Conservation (phyloP, 441 rosid genomes). For the Bocquillonia castaneifolia region DNA sequence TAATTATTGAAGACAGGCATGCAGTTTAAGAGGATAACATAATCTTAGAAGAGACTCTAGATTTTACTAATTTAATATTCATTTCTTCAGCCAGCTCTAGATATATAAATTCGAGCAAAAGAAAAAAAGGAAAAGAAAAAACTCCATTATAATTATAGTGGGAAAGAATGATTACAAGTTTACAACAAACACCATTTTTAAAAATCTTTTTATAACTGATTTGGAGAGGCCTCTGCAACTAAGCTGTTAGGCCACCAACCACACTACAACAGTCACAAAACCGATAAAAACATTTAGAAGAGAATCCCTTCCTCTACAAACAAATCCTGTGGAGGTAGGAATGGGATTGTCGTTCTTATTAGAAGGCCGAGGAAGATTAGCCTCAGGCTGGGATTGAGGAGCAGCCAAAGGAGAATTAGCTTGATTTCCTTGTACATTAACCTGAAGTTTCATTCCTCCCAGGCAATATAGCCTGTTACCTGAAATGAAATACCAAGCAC, state of each 20-base stretch:
- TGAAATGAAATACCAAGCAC: slow-evolving; percentile 48
- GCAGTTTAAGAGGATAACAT: too few relatives aligned
- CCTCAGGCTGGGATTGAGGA: slow-evolving; percentile 44
- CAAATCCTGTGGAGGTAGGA: slow-evolving; percentile 35
- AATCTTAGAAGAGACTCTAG: too few relatives aligned
- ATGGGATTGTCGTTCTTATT: slow-evolving; percentile 49
- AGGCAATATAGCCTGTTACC: slow-evolving; percentile 66
- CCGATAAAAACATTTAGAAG: slow-evolving; percentile 17
- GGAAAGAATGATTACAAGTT: too few relatives aligned
- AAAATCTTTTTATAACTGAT: too few relatives aligned
- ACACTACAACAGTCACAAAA: slow-evolving; percentile 7
- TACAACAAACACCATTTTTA: too few relatives aligned
- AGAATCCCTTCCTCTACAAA: slow-evolving; percentile 16
- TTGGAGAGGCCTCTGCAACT: neutral
- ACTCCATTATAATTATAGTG: neutral
- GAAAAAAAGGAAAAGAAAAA: neutral
- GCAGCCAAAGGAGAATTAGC: slow-evolving; percentile 44
- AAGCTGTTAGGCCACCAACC: slow-evolving; percentile 1
- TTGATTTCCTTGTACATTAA: slow-evolving; percentile 38
- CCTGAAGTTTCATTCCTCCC: slow-evolving; percentile 79
- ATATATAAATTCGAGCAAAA: too few relatives aligned
- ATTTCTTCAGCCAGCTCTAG: too few relatives aligned
- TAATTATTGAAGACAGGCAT: too few relatives aligned
- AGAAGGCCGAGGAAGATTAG: slow-evolving; percentile 36
- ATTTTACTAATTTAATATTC: too few relatives aligned